Conservation (phyloP, 805 yeast species). For the Cyberlindnera euphorbiae region DNA sequence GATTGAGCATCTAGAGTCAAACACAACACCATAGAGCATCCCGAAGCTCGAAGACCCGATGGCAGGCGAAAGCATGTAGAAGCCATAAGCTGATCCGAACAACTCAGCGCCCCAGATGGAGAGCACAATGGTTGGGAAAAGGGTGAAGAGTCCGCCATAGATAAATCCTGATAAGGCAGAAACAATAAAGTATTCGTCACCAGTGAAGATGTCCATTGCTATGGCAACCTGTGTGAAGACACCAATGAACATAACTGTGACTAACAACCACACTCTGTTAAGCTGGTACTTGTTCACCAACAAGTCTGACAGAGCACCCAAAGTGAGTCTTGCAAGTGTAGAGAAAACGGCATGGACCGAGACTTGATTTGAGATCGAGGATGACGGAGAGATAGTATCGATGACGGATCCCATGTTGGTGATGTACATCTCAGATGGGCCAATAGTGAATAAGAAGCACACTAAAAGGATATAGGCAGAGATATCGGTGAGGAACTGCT, state of each 20-base stretch:
- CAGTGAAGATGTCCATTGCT: constrained; percentile 19
- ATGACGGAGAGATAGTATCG: constrained; percentile 16
- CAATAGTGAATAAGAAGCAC: constrained; percentile 63
- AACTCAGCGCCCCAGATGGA: constrained; percentile 83
- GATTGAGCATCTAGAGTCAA: constrained; percentile 37
- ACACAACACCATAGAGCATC: constrained; percentile 58
- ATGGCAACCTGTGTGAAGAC: constrained; percentile 32
- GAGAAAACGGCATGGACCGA: constrained; percentile 61
- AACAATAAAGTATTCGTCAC: constrained; percentile 23
- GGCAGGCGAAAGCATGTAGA: constrained; percentile 86
- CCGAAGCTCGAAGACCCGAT: constrained; percentile 70
- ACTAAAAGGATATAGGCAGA: constrained; percentile 60
- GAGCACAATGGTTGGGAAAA: constrained; percentile 81
- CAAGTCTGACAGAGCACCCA: constrained; percentile 69
- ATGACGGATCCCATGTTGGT: constrained; percentile 77
- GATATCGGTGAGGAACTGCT: constrained; percentile 35
- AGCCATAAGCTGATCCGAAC: constrained; percentile 91
- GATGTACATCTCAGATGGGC: constrained; percentile 81
- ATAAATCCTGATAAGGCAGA: constrained; percentile 59
- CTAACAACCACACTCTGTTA: constrained; percentile 30
- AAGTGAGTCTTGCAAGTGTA: constrained; percentile 59
- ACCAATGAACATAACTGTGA: constrained; percentile 31
- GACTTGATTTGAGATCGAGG: constrained; percentile 44
- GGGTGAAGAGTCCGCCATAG: constrained; percentile 82
- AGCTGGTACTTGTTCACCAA: constrained; percentile 29